phyloP scores from a whole-genome alignment of 805 yeast genomes.

The Limtongia smithiae region DNA sequence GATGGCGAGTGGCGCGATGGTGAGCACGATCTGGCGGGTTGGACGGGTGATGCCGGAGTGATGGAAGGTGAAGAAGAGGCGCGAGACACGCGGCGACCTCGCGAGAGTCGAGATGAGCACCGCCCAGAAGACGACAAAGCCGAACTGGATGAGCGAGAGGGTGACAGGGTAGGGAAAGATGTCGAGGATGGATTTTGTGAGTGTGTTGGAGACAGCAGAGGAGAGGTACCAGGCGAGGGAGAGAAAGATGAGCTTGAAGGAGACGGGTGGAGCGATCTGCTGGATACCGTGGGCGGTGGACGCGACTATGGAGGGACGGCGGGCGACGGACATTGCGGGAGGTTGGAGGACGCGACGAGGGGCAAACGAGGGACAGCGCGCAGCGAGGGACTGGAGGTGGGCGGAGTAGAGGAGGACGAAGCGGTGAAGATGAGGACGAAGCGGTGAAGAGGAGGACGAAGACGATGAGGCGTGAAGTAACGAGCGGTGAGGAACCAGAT shows the following conservation, averaged over 20 bases:
- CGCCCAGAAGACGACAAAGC: slow-evolving; percentile 60
- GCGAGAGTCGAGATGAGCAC: slow-evolving; percentile 19
- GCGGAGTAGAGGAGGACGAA: too few relatives aligned
- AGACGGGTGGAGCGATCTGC: slow-evolving; percentile 43
- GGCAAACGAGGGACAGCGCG: too few relatives aligned
- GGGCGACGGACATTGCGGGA: not conserved
- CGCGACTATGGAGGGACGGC: slow-evolving; percentile 11
- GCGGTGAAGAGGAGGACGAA: too few relatives aligned
- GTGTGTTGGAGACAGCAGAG: slow-evolving; percentile 75
- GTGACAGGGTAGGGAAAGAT: slow-evolving; percentile 79
- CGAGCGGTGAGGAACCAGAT: too few relatives aligned
- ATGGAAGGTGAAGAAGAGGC: slow-evolving; percentile 32
- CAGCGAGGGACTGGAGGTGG: too few relatives aligned
- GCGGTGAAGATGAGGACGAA: too few relatives aligned
- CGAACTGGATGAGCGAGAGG: slow-evolving; percentile 81
- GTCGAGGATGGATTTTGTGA: slow-evolving; percentile 72
- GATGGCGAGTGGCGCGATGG: slow-evolving; percentile 89
- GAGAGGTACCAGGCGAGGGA: slow-evolving; percentile 78
- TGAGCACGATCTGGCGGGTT: slow-evolving; percentile 48
- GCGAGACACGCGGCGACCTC: slow-evolving; percentile 38
- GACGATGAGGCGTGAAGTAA: too few relatives aligned
- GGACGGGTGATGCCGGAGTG: slow-evolving; percentile 42
- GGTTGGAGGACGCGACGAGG: too few relatives aligned
- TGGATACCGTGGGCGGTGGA: slow-evolving; percentile 35
- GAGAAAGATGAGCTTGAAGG: slow-evolving; percentile 47